A percentile compares a stretch with the other conserved stretches of the same genome.
phyloP scores from a whole-genome alignment of 2,329 filamentous ascomycete genomes.

The Alternaria tenuissima region DNA sequence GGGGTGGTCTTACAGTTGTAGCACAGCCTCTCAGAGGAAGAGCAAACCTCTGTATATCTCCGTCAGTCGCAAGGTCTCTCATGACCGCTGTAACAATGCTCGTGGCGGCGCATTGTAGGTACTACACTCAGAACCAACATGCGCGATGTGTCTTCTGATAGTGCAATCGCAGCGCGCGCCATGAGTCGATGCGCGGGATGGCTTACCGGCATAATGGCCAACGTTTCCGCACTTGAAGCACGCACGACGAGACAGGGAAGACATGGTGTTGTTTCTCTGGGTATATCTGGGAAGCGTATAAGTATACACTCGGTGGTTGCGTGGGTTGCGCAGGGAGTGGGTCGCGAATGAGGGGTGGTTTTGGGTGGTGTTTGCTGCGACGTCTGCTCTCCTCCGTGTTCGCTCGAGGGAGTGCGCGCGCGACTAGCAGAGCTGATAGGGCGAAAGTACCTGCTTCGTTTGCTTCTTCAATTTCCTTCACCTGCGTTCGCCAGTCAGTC shows the following conservation, averaged over 20 bases:
- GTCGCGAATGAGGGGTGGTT: slow-evolving; percentile 25
- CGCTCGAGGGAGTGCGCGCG: slow-evolving; percentile 9
- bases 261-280: slow-evolving; percentile 55
- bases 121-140: slow-evolving; percentile 14
- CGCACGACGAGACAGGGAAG: slow-evolving; percentile 62
- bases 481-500: slow-evolving; percentile 41
- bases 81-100: slow-evolving; percentile 12
- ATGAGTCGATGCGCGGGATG: slow-evolving; percentile 22
- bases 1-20: slow-evolving; percentile 83
- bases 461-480: slow-evolving; percentile 43
- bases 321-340: slow-evolving; percentile 24
- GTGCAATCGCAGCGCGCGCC: slow-evolving; percentile 30
- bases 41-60: slow-evolving; percentile 79
- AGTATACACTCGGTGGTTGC: slow-evolving; percentile 27
- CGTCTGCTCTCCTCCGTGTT: slow-evolving; percentile 14
- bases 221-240: slow-evolving; percentile 64
- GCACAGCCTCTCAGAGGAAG: slow-evolving; percentile 96
- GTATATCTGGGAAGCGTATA: slow-evolving; percentile 33
- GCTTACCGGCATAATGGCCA: slow-evolving; percentile 61
- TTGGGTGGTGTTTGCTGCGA: slow-evolving; percentile 32
- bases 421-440: slow-evolving; percentile 1
- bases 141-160: slow-evolving; percentile 24
- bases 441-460: slow-evolving; percentile 41
- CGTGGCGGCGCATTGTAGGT: slow-evolving; percentile 31
- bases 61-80: slow-evolving; percentile 32